These are phyloP conservation scores for Elaeis guineensis DNA, from an alignment of 176 grass and related monocot genomes.

Conservation along the genomic window DNA sequence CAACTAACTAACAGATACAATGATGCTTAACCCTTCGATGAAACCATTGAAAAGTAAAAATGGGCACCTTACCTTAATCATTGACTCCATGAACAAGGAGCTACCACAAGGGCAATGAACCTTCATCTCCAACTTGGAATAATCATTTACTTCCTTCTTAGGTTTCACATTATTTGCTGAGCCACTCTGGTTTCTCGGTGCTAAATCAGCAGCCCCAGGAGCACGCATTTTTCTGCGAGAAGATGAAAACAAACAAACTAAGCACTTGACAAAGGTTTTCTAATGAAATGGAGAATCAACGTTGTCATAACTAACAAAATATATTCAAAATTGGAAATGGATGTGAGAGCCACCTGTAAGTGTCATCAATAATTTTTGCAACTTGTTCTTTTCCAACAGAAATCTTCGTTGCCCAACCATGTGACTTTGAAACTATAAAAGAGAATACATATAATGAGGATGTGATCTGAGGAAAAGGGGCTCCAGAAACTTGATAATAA, in stretches of 20 bases:
- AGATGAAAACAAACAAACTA: background rate
- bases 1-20: background rate
- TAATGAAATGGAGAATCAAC: too few species aligned
- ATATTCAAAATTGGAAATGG: background rate
- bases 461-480: background rate
- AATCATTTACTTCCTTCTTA: constrained; percentile 55
- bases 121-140: constrained; percentile 27
- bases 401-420: constrained; percentile 67
- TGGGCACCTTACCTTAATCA: constrained; percentile 49
- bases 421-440: constrained; percentile 43
- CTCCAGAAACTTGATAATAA: background rate
- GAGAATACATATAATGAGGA: background rate
- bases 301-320: too few species aligned
- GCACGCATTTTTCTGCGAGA: constrained; percentile 87
- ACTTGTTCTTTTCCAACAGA: constrained; percentile 53
- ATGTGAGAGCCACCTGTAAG: constrained; percentile 58
- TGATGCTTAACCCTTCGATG: background rate
- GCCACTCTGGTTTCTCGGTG: constrained; percentile 51
- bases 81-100: constrained; percentile 36
- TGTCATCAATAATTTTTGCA: constrained; percentile 92
- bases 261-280: too few species aligned
- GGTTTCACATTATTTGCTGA: constrained; percentile 56
- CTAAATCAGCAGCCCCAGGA: constrained; percentile 52
- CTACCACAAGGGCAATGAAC: constrained; percentile 63
- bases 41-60: constrained; percentile 1